Conservation (phyloP, 1,284 basidiomycete genomes). For the Sanguinoderma infundibulare region DNA sequence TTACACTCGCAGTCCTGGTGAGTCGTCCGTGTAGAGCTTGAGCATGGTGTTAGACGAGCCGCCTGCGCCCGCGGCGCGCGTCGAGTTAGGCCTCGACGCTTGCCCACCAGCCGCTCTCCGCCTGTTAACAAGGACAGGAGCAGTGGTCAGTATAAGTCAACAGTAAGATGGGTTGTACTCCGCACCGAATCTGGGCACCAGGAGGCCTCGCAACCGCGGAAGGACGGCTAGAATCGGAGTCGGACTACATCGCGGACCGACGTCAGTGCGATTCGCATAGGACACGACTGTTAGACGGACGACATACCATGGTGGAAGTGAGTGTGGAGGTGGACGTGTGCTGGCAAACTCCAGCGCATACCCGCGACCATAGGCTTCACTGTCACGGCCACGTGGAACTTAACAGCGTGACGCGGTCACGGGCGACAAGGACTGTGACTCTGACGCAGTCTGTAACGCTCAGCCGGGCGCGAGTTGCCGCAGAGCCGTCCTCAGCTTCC, state of each 20-base stretch:
- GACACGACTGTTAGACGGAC: not conserved
- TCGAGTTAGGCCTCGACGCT: conserved; percentile 83
- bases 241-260: conserved; percentile 32
- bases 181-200: conserved; percentile 79
- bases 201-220: conserved; percentile 65
- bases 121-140: conserved; percentile 43
- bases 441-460: conserved; percentile 21
- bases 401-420: conserved; percentile 1
- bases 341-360: conserved; percentile 31
- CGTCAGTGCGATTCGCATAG: not conserved
- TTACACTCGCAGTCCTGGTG: conserved; percentile 94
- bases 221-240: conserved; percentile 39
- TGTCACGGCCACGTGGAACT: conserved; percentile 27
- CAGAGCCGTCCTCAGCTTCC: not conserved
- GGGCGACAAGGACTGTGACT: conserved; percentile 9
- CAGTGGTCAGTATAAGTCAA: not conserved
- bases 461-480: not conserved
- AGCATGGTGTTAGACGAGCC: conserved; percentile 98
- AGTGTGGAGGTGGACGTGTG: conserved; percentile 30
- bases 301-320: conserved; percentile 35
- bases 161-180: conserved; percentile 14
- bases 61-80: conserved; percentile 93
- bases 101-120: conserved; percentile 78
- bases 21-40: conserved; percentile 97
- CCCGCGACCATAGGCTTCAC: conserved; percentile 5